Conservation (phyloP, 2,329 filamentous ascomycete genomes). For the Xylaria sp. region DNA sequence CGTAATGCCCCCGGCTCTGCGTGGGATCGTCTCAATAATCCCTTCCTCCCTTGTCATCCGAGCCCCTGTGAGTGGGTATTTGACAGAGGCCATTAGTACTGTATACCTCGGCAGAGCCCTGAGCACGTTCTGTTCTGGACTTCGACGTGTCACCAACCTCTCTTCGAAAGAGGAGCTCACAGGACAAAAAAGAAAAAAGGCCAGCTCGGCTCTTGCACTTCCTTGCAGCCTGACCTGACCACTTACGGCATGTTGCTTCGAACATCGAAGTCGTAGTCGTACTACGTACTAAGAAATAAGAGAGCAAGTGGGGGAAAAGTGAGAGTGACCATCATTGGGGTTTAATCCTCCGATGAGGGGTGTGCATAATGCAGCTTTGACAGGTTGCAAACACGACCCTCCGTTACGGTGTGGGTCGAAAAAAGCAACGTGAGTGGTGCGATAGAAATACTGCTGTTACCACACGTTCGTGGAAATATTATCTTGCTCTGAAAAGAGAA, state of each 20-base stretch:
- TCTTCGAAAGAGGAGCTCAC: slow-evolving; percentile 2
- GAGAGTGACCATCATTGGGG: slow-evolving; percentile 6
- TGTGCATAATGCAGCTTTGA: slow-evolving; percentile 34
- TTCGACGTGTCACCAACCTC: slow-evolving; percentile 23
- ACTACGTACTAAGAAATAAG: slow-evolving; percentile 1
- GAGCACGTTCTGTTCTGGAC: slow-evolving; percentile 18
- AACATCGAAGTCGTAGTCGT: slow-evolving; percentile 3
- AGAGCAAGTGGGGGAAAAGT: slow-evolving; percentile 5
- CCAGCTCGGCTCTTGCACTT: slow-evolving; percentile 17
- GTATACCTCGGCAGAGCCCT: too few species aligned
- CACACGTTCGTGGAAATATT: not conserved
- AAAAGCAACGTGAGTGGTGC: slow-evolving; percentile 11
- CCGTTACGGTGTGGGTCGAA: slow-evolving; percentile 9
- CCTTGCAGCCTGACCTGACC: slow-evolving; percentile 17
- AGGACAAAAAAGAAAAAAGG: slow-evolving; percentile 4
- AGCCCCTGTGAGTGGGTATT: slow-evolving; percentile 18
- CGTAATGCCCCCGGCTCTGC: slow-evolving; percentile 12
- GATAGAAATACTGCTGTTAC: not conserved
- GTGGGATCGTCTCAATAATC: slow-evolving; percentile 29
- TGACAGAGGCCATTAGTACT: slow-evolving; percentile 3
- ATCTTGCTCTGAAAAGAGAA: slow-evolving; percentile 16
- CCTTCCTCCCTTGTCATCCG: slow-evolving; percentile 15
- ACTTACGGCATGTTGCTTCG: slow-evolving; percentile 11
- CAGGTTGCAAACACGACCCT: slow-evolving; percentile 26
- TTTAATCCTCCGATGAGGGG: slow-evolving; percentile 30